Evolutionary conservation across 2,329 filamentous ascomycete genomes (phyloP).

Genomic region (Juglanconis oblonga): DNA sequence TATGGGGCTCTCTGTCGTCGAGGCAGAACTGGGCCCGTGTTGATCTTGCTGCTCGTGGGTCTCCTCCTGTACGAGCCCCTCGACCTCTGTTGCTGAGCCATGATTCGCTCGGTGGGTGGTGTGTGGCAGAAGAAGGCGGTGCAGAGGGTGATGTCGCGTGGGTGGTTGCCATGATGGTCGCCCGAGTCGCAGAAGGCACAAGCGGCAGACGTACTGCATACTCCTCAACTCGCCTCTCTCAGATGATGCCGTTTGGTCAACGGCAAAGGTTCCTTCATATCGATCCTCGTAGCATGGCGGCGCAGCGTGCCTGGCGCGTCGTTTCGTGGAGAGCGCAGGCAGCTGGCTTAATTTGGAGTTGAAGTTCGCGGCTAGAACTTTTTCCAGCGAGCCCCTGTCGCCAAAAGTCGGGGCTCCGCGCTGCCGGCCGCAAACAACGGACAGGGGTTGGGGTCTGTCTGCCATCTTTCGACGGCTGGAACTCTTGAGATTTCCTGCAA

Average conservation of each 20-base stretch:
- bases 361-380: background rate
- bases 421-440: background rate
- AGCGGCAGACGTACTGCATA: slow-evolving; percentile 19
- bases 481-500: background rate
- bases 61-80: background rate
- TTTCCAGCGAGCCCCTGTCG: background rate
- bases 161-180: slow-evolving; percentile 15
- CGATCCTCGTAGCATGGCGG: slow-evolving; percentile 2
- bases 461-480: background rate
- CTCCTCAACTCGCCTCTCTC: slow-evolving; percentile 9
- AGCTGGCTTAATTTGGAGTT: background rate
- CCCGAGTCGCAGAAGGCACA: slow-evolving; percentile 17
- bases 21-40: background rate
- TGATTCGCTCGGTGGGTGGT: slow-evolving; percentile 1
- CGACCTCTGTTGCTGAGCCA: background rate
- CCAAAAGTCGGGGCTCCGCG: background rate
- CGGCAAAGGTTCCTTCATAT: slow-evolving; percentile 15
- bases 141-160: background rate
- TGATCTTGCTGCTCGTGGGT: background rate
- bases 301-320: background rate
- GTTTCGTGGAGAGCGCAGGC: background rate
- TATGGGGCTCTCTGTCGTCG: background rate
- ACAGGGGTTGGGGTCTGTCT: background rate
- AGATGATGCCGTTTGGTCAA: slow-evolving; percentile 13
- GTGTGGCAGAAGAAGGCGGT: background rate